Evolutionary conservation across 2,329 filamentous ascomycete species (phyloP).

Genomic region (Hirsutella thompsonii): DNA sequence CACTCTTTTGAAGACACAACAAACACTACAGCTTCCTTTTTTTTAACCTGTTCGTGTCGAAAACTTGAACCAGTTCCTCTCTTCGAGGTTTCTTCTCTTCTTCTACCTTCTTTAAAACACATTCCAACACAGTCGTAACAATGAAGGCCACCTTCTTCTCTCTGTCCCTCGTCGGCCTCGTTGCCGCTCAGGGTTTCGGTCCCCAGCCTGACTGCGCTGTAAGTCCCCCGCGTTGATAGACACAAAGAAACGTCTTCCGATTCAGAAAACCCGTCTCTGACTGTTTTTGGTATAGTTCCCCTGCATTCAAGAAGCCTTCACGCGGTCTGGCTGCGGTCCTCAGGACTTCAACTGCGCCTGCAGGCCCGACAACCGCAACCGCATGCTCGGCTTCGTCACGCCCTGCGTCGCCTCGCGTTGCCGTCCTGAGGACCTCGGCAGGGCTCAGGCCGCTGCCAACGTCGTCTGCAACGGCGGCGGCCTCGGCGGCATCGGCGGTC

Average conservation of each 20-base stretch:
- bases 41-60: no score
- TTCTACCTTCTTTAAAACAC: neutral
- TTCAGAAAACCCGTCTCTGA: neutral
- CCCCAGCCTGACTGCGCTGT: conserved; percentile 27
- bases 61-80: no score
- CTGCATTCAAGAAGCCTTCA: conserved; percentile 23
- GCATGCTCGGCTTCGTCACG: conserved; percentile 15
- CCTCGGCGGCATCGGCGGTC: neutral
- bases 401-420: conserved; percentile 23
- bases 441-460: conserved; percentile 18
- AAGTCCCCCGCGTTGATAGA: conserved; percentile 3
- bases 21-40: no score
- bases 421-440: conserved; percentile 13
- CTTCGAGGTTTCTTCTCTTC: no score
- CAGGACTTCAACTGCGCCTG: conserved; percentile 26
- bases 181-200: conserved; percentile 23
- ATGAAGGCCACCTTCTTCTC: conserved; percentile 27
- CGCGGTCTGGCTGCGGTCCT: conserved; percentile 21
- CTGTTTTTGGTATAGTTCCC: conserved; percentile 8
- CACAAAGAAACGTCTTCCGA: neutral
- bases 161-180: conserved; percentile 20
- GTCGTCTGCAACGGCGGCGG: conserved; percentile 12
- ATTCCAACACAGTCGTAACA: conserved; percentile 8
- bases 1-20: no score
- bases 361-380: conserved; percentile 14